phyloP scores from a whole-genome alignment of 2,329 filamentous ascomycete genomes.

The Colletotrichum scovillei region DNA sequence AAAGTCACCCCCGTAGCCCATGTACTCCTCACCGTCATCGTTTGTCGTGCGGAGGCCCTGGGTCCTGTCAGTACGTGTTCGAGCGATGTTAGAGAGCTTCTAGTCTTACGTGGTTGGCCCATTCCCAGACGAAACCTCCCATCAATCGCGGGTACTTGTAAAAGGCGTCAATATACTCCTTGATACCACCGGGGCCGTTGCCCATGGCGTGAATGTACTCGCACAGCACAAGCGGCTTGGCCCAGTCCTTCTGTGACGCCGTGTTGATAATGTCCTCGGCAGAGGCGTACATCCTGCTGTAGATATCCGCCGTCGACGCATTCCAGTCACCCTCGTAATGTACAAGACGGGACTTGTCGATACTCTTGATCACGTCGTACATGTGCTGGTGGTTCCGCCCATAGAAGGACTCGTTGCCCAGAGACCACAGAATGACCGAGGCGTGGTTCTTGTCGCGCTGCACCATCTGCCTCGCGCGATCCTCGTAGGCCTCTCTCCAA shows the following conservation, averaged over 20 bases:
- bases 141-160: slow-evolving; percentile 62
- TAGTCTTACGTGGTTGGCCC: slow-evolving; percentile 65
- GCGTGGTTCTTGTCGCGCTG: slow-evolving; percentile 70
- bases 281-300: slow-evolving; percentile 73
- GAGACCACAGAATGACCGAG: slow-evolving; percentile 76
- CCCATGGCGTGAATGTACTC: slow-evolving; percentile 75
- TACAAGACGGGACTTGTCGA: slow-evolving; percentile 67
- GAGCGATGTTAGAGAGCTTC: too few relatives aligned
- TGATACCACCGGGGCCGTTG: slow-evolving; percentile 74
- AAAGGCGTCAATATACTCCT: slow-evolving; percentile 76
- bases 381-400: slow-evolving; percentile 75
- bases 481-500: slow-evolving; percentile 74
- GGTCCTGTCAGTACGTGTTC: background rate
- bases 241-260: slow-evolving; percentile 54
- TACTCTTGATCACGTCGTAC: slow-evolving; percentile 70
- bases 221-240: slow-evolving; percentile 68
- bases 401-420: slow-evolving; percentile 80
- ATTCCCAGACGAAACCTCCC: slow-evolving; percentile 75
- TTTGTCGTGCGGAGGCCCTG: slow-evolving; percentile 56
- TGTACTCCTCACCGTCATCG: slow-evolving; percentile 57
- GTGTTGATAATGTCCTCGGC: slow-evolving; percentile 56
- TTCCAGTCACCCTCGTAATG: slow-evolving; percentile 74
- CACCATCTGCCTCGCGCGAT: slow-evolving; percentile 73
- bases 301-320: slow-evolving; percentile 71
- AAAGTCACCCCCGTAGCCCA: slow-evolving; percentile 72